phyloP scores from a whole-genome alignment of 164 flowering plant species.

The Cinnamomum micranthum region DNA sequence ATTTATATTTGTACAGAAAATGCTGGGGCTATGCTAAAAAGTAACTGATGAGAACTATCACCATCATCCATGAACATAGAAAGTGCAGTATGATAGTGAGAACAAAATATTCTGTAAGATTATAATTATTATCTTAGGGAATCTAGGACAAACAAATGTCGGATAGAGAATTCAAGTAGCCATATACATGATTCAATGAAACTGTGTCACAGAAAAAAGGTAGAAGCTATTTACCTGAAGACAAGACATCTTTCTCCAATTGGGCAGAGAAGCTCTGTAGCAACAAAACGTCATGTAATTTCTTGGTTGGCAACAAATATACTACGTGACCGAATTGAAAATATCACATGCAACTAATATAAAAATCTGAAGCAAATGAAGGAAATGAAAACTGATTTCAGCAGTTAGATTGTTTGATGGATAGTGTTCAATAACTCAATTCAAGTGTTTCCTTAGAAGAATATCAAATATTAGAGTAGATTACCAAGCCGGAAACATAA shows the following conservation, averaged over 20 bases:
- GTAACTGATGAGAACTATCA: not conserved
- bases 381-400: too few relatives aligned
- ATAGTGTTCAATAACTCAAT: too few relatives aligned
- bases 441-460: too few relatives aligned
- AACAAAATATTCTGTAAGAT: too few relatives aligned
- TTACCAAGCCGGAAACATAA: too few relatives aligned
- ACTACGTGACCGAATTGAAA: too few relatives aligned
- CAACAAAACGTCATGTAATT: slow-evolving; percentile 2
- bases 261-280: slow-evolving; percentile 84
- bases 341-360: too few relatives aligned
- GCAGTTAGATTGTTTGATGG: too few relatives aligned
- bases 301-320: not conserved
- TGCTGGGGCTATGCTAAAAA: not conserved
- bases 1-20: not conserved
- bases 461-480: too few relatives aligned
- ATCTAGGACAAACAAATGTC: not conserved
- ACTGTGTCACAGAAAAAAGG: not conserved
- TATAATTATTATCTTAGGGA: not conserved
- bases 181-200: not conserved
- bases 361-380: too few relatives aligned
- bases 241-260: slow-evolving; percentile 79
- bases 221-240: slow-evolving; percentile 55
- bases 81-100: not conserved
- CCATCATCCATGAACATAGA: not conserved
- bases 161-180: not conserved